Evolutionary conservation across 2,329 filamentous ascomycete genomes (phyloP), one percentile per base, ranked within the genome.

Genomic region (Xylariaceae sp.): DNA sequence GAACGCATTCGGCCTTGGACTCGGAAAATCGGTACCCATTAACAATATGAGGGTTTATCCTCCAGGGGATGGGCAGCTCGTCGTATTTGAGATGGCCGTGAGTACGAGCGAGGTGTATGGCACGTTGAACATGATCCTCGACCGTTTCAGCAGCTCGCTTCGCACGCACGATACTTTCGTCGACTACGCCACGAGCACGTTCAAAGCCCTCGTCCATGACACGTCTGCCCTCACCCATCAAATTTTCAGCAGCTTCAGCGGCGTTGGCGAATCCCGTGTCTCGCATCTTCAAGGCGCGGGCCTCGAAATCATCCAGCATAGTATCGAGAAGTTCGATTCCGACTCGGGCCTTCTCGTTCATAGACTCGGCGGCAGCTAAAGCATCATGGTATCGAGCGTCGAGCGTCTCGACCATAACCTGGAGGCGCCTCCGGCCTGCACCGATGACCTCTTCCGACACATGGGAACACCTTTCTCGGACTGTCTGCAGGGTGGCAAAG

Each of bases 1-100:
- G 79, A 41, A 97, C 74, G 64, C 92, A 97, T 56, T 92, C 92
- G 45, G 92, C 73, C 66, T 95, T 95, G 48, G 88, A 90, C 60
- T 95, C 88, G 50, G 82, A 86, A 72, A 98, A 98, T 41, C 93
- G 91, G 65, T 98, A 98, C 16, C 93, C 93, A 43, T 80, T 82
- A 41, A 83, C 75, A 63, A 98, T 97, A 68, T 98, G 89, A 2
- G 91, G 90, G 68, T 98, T 98, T 61, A 95, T 85, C 49, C 87
- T 80, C 93, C 93, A 98, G 0, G 93, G 93, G 29, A 86, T 74
- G 2, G 93, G 93, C 5, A 98, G 76, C 60, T 96, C 90, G 37
- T 95, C 83, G 69, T 97, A 98, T 50, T 79, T 78, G 55, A 98
- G 86, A 12, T 96, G 76, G 38, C 91, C 88, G 40, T 88, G 79